Evolutionary conservation across 2,329 filamentous ascomycete genomes (phyloP), one percentile per base, ranked within the genome.

Genomic region (Akanthomyces uredinophilus): DNA sequence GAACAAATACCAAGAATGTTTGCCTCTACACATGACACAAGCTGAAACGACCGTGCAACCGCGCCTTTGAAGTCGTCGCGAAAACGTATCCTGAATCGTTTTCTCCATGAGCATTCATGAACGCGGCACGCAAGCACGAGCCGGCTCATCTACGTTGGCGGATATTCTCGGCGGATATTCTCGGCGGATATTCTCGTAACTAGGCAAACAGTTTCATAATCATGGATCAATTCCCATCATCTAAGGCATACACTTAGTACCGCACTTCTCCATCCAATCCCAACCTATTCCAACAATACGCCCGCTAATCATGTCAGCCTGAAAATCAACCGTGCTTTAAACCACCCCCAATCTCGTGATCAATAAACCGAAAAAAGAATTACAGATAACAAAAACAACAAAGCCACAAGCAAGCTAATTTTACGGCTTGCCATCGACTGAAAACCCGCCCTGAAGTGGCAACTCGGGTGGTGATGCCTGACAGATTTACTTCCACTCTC

Each of bases 301-400:
- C 60, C 60, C 60, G 60, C 60, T 62, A 52, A 56, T 27, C 46
- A 62, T 54, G 32, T 22, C 37, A 61, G 56, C 27, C 4, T 32
- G 32, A 51, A n/a, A 35, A 24, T 16, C 20, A 46, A n/a, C 16
- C 35, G 44, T 24, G n/a, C 24, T 24, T 13, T 32, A n/a, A n/a
- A 60, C 56, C 22, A 5, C n/a, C 56, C 46, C 37, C 24, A 11
- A 35, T 44, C 37, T n/a, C 27, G 13, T n/a, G 14, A 20, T 14
- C 5, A 39, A 27, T 10, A 3, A 58, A 1, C 7, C 24, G 3
- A 27, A 44, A 16, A 47, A 20, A n/a, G n/a, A n/a, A 47, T 13
- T 18, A 43, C 32, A 35, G 32, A 27, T 11, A 35, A 27, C 7
- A 27, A 29, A 49, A 18, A 14, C 49, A 35, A n/a, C 27, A 3